A percentile compares a stretch with the other conserved stretches of the same genome.
Conservation (phyloP, 2,329 filamentous ascomycete genomes). For the Zalaria obscura region DNA sequence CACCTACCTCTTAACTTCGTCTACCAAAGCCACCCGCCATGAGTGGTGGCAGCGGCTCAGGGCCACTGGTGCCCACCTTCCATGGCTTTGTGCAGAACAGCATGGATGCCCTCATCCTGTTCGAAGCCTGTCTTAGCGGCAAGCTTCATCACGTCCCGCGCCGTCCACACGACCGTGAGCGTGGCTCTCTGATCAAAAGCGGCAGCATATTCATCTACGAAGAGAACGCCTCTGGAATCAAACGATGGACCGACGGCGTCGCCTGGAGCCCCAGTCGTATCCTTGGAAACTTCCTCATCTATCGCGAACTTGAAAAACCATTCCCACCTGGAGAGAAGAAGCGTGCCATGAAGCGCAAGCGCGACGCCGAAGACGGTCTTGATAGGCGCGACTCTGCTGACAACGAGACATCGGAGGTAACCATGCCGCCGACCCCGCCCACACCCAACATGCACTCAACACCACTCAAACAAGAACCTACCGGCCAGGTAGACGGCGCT, state of each 20-base stretch:
- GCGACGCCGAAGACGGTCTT: constrained; percentile 38
- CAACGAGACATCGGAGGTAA: constrained; percentile 11
- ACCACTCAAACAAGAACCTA: constrained; percentile 15
- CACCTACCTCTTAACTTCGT: background rate
- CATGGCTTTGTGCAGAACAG: constrained; percentile 24
- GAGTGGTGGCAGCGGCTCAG: constrained; percentile 19
- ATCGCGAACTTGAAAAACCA: constrained; percentile 64
- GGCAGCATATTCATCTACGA: constrained; percentile 87
- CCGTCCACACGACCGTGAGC: constrained; percentile 74
- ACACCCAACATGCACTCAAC: constrained; percentile 14
- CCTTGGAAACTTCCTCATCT: constrained; percentile 71
- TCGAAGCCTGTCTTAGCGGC: constrained; percentile 65
- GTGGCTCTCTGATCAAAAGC: constrained; percentile 61
- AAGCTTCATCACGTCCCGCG: constrained; percentile 62
- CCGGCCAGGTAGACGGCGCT: constrained; percentile 3
- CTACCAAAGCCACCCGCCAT: constrained; percentile 8
- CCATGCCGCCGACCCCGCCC: constrained; percentile 19
- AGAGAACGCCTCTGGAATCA: constrained; percentile 79
- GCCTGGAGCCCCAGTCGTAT: constrained; percentile 85
- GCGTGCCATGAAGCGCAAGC: constrained; percentile 58
- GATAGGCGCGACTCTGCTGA: constrained; percentile 22
- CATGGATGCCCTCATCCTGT: constrained; percentile 61
- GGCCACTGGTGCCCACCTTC: constrained; percentile 23
- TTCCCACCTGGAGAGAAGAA: constrained; percentile 79
- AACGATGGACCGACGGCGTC: constrained; percentile 85